A percentile compares a stretch with the other conserved stretches of the same genome.
These are phyloP conservation scores for Kluyveromyces siamensis DNA, from an alignment of 805 yeast genomes.

Conservation along the genomic window DNA sequence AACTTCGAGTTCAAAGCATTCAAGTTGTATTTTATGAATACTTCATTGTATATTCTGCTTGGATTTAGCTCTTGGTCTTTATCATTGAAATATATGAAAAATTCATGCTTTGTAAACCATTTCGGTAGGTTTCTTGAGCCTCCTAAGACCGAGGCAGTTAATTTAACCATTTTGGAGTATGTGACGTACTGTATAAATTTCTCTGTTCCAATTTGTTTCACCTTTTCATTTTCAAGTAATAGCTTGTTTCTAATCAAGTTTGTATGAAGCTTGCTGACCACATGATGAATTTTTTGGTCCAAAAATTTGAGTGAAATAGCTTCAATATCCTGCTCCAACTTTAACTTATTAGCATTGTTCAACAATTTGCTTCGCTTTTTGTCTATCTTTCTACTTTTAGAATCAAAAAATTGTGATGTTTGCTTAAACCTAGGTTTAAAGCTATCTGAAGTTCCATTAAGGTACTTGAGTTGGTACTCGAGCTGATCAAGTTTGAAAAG, in stretches of 20 bases:
- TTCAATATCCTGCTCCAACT: slow-evolving; percentile 11
- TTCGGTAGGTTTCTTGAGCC: slow-evolving; percentile 14
- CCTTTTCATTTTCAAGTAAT: slow-evolving; percentile 9
- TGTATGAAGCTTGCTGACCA: slow-evolving; percentile 14
- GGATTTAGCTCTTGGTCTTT: slow-evolving; percentile 35
- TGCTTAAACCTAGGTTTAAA: slow-evolving; percentile 26
- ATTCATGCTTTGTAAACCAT: slow-evolving; percentile 22
- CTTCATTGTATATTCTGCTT: slow-evolving; percentile 33
- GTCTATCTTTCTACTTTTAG: slow-evolving; percentile 25
- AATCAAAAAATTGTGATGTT: slow-evolving; percentile 23
- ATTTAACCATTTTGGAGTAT: slow-evolving; percentile 21
- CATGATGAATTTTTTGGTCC: slow-evolving; percentile 20
- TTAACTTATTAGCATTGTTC: slow-evolving; percentile 7
- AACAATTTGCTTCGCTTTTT: slow-evolving; percentile 18
- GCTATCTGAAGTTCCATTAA: slow-evolving; percentile 17
- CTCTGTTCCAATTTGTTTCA: slow-evolving; percentile 1
- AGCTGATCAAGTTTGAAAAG: slow-evolving; percentile 27
- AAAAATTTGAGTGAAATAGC: slow-evolving; percentile 17
- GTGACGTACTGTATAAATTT: slow-evolving; percentile 14
- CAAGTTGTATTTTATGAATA: slow-evolving; percentile 14
- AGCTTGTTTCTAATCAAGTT: slow-evolving; percentile 7
- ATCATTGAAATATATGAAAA: slow-evolving; percentile 21
- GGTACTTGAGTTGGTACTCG: slow-evolving; percentile 27
- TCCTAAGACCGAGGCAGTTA: slow-evolving; percentile 13
- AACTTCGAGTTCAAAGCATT: slow-evolving; percentile 1